phyloP scores from a whole-genome alignment of 495 filamentous ascomycete genomes.

The Tetracladium marchalianum region DNA sequence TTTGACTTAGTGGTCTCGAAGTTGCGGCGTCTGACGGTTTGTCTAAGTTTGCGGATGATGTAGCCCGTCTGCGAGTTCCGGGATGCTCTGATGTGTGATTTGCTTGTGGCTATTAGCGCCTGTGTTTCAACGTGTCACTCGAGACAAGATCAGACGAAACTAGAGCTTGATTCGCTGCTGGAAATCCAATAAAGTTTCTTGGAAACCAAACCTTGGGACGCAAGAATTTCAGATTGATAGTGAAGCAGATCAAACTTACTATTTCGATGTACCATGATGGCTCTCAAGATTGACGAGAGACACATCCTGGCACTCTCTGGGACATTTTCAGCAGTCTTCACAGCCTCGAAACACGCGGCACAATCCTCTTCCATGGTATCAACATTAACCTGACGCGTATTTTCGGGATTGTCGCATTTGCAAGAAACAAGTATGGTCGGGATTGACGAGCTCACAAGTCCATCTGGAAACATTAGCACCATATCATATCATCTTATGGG shows the following conservation, averaged over 20 bases:
- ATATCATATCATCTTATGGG: not conserved
- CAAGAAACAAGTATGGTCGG: constrained; percentile 72
- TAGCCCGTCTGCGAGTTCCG: constrained; percentile 28
- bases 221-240: not conserved
- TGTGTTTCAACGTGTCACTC: too few relatives aligned
- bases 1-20: constrained; percentile 40
- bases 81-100: constrained; percentile 3
- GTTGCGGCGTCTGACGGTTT: constrained; percentile 30
- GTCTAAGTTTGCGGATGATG: constrained; percentile 43
- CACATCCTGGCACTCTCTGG: constrained; percentile 71
- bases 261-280: constrained; percentile 51
- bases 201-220: not conserved
- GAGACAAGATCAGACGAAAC: too few relatives aligned
- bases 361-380: constrained; percentile 48
- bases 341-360: constrained; percentile 54
- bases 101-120: not conserved
- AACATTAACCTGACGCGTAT: constrained; percentile 48
- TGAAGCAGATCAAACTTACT: constrained; percentile 41
- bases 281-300: constrained; percentile 63
- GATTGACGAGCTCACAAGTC: constrained; percentile 52
- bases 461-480: constrained; percentile 39
- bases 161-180: too few relatives aligned
- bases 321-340: constrained; percentile 58
- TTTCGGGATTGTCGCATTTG: constrained; percentile 68
- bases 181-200: too few relatives aligned